Conservation (phyloP, 176 grass and related monocot species). For the Cenchrus fungigraminus region DNA sequence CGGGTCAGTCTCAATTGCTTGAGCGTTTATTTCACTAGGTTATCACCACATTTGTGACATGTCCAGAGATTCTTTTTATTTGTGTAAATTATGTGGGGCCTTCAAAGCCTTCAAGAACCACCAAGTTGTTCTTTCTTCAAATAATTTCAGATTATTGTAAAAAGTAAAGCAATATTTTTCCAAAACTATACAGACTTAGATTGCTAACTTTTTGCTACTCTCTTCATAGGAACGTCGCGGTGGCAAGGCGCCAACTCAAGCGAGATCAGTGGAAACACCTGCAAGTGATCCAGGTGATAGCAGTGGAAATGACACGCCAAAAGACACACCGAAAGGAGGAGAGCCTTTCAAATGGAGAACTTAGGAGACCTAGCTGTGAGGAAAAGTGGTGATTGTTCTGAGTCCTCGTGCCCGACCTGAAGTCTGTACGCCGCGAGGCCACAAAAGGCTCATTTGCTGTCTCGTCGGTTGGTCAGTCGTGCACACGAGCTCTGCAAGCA, state of each 20-base stretch:
- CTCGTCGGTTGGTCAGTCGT: not conserved
- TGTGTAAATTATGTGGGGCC: too few relatives aligned
- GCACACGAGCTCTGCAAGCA: conserved; percentile 7
- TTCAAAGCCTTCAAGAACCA: too few relatives aligned
- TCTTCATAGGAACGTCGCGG: conserved; percentile 63
- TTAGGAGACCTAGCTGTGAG: conserved; percentile 43
- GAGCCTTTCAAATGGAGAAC: conserved; percentile 68
- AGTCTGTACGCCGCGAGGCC: not conserved
- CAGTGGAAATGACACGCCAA: conserved; percentile 57
- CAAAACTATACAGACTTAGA: not conserved
- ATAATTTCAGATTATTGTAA: not conserved
- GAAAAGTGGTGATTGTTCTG: not conserved
- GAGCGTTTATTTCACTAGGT: not conserved
- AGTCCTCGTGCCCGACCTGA: conserved; percentile 15
- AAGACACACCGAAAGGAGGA: conserved; percentile 42
- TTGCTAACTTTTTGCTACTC: not conserved
- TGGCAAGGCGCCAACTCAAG: conserved; percentile 64
- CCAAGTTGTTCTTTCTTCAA: not conserved
- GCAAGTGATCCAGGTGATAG: conserved; percentile 53
- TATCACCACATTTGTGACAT: not conserved
- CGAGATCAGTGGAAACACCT: conserved; percentile 50
- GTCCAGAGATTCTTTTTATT: too few relatives aligned
- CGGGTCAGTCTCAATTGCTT: not conserved
- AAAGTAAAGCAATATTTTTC: not conserved
- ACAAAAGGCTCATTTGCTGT: conserved; percentile 38